phyloP scores from a whole-genome alignment of 495 filamentous ascomycete genomes.

The Penicillium turbatum region DNA sequence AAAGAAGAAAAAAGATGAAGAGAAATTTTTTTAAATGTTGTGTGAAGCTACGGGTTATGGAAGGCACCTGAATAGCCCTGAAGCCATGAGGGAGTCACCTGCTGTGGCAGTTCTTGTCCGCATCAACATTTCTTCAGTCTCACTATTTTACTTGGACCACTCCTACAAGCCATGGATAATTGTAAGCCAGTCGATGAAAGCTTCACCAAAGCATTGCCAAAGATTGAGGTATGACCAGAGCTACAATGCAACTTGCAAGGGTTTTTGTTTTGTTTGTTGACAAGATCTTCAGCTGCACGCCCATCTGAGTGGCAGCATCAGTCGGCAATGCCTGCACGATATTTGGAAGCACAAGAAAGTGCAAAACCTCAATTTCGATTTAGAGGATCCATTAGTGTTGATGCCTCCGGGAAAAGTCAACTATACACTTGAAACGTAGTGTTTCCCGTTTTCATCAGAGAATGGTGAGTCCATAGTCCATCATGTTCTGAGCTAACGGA shows the following conservation, averaged over 20 bases:
- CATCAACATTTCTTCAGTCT: neutral
- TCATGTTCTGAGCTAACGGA: slow-evolving; percentile 1
- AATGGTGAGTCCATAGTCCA: neutral
- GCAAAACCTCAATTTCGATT: slow-evolving; percentile 37
- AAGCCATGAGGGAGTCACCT: neutral
- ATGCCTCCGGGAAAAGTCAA: slow-evolving; percentile 68
- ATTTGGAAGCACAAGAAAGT: slow-evolving; percentile 63
- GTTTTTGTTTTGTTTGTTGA: neutral
- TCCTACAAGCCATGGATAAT: slow-evolving; percentile 17
- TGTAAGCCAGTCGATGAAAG: slow-evolving; percentile 25
- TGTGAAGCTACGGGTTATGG: too few relatives aligned
- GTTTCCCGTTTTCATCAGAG: neutral
- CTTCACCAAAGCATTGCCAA: slow-evolving; percentile 37
- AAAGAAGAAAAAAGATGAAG: too few relatives aligned
- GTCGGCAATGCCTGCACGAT: slow-evolving; percentile 66
- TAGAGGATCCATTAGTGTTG: slow-evolving; percentile 64
- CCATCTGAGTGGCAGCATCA: slow-evolving; percentile 79
- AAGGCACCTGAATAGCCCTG: too few relatives aligned
- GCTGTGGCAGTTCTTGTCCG: neutral
- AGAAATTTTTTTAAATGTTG: too few relatives aligned
- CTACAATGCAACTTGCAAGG: neutral
- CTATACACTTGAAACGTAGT: slow-evolving; percentile 64
- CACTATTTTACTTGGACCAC: neutral
- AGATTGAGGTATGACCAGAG: slow-evolving; percentile 33
- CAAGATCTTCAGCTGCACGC: slow-evolving; percentile 62